These are phyloP conservation scores for Fusarium musae DNA, from an alignment of 2,329 filamentous ascomycete species.

Conservation along the genomic window DNA sequence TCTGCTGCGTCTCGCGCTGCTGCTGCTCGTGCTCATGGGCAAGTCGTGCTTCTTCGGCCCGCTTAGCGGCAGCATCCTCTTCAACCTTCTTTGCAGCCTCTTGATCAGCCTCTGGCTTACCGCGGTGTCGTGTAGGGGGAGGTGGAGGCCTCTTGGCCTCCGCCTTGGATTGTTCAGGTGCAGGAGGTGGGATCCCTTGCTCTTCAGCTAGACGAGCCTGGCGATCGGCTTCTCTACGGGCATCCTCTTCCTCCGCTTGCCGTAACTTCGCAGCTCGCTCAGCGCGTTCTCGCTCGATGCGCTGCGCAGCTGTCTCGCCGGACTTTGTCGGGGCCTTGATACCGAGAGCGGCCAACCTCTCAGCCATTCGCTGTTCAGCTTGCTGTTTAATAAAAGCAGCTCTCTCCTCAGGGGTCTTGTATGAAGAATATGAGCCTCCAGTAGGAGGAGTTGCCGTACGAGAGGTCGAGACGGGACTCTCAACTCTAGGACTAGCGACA, in stretches of 20 bases:
- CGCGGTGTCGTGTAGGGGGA: conserved; percentile 79
- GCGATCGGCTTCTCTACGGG: conserved; percentile 85
- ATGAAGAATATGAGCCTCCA: conserved; percentile 79
- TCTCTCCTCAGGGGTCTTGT: conserved; percentile 91
- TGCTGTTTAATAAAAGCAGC: conserved; percentile 97
- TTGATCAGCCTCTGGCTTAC: conserved; percentile 68
- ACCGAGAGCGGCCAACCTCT: conserved; percentile 91
- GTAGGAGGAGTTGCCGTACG: conserved; percentile 61
- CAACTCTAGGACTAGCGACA: conserved; percentile 58
- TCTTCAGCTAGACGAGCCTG: conserved; percentile 86
- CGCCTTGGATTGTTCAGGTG: conserved; percentile 57
- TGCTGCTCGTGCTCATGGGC: conserved; percentile 80
- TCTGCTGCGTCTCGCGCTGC: conserved; percentile 74
- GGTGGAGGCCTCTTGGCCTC: conserved; percentile 76
- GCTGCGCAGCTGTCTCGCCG: conserved; percentile 83
- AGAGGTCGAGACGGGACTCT: conserved; percentile 64
- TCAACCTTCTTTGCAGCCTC: conserved; percentile 67
- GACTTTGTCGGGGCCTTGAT: conserved; percentile 85
- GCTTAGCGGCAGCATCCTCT: conserved; percentile 65
- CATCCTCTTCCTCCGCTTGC: conserved; percentile 94
- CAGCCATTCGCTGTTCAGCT: conserved; percentile 96
- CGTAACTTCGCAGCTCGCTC: conserved; percentile 88
- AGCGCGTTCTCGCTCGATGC: conserved; percentile 85
- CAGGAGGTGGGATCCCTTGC: conserved; percentile 70
- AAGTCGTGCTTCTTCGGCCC: conserved; percentile 73